phyloP scores from a whole-genome alignment of 768 basidiomycete genomes.

The Panaeolus papilionaceus region DNA sequence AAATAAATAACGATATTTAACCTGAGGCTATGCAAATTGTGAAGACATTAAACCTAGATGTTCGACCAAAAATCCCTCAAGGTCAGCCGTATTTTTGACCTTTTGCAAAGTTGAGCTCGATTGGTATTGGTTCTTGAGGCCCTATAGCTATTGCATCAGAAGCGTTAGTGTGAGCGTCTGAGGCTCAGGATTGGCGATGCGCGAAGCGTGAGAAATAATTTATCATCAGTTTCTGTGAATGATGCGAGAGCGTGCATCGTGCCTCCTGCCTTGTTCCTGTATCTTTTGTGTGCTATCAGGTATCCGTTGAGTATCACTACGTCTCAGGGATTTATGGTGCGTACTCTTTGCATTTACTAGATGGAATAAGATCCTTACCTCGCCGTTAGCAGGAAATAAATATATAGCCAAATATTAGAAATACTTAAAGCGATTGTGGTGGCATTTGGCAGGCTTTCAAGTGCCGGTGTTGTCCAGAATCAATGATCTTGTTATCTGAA shows the following conservation, averaged over 20 bases:
- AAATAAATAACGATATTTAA: conserved; percentile 2
- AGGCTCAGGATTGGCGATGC: background rate
- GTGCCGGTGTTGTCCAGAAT: conserved; percentile 6
- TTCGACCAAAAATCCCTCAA: background rate
- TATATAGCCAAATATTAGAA: conserved; percentile 5
- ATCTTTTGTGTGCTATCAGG: background rate
- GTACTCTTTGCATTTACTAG: background rate
- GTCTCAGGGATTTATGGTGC: conserved; percentile 6
- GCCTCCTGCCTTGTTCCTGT: conserved; percentile 9
- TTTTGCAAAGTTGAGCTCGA: background rate
- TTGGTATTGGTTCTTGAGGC: background rate
- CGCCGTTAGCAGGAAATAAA: background rate
- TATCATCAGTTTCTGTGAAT: conserved; percentile 1
- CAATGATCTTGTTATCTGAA: conserved; percentile 15
- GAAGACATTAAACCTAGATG: background rate
- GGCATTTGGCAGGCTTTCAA: conserved; percentile 14
- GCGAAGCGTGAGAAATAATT: background rate
- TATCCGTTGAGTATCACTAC: background rate
- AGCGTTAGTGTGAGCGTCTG: background rate
- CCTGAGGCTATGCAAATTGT: no score
- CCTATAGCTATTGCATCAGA: background rate
- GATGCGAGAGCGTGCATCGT: background rate
- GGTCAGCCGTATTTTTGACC: background rate
- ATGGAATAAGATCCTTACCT: conserved; percentile 13
- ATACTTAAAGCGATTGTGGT: conserved; percentile 14